These are phyloP conservation scores for Zygoascus hellenicus DNA, from an alignment of 1,139 yeast species.

Conservation along the genomic window DNA sequence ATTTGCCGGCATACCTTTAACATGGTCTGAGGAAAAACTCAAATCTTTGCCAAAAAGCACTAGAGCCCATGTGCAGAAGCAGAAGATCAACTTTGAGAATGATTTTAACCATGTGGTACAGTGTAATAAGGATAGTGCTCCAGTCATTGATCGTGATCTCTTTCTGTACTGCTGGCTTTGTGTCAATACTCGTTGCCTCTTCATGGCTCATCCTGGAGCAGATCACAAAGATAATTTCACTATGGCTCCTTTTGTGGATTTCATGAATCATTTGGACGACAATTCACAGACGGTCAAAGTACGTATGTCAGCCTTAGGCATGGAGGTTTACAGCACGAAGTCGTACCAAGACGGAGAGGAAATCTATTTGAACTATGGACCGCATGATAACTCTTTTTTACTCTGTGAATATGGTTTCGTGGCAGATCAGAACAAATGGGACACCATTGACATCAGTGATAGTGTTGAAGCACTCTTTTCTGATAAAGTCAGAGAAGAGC, in stretches of 20 bases:
- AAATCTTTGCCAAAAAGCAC: constrained; percentile 28
- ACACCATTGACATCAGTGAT: constrained; percentile 57
- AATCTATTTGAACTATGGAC: constrained; percentile 72
- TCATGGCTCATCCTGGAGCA: constrained; percentile 59
- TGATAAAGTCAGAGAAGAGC: constrained; percentile 39
- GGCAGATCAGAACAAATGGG: constrained; percentile 55
- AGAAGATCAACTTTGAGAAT: constrained; percentile 28
- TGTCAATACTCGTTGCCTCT: constrained; percentile 86
- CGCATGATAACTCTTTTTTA: constrained; percentile 77
- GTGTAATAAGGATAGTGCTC: constrained; percentile 2
- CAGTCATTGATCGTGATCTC: constrained; percentile 16
- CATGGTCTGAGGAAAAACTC: constrained; percentile 31
- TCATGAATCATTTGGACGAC: constrained; percentile 66
- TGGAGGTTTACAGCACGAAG: constrained; percentile 39
- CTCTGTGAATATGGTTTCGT: constrained; percentile 84
- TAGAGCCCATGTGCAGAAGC: constrained; percentile 21
- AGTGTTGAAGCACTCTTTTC: constrained; percentile 39
- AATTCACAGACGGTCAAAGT: constrained; percentile 38
- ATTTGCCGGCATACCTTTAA: constrained; percentile 33
- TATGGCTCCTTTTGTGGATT: constrained; percentile 87
- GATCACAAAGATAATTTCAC: constrained; percentile 51
- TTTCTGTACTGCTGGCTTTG: constrained; percentile 76
- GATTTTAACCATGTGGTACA: constrained; percentile 17
- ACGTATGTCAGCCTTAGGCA: constrained; percentile 43
- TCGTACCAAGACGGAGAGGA: constrained; percentile 46